Evolutionary conservation across 2,329 filamentous ascomycete genomes (phyloP).

Genomic region (Lizonia empirigonia): DNA sequence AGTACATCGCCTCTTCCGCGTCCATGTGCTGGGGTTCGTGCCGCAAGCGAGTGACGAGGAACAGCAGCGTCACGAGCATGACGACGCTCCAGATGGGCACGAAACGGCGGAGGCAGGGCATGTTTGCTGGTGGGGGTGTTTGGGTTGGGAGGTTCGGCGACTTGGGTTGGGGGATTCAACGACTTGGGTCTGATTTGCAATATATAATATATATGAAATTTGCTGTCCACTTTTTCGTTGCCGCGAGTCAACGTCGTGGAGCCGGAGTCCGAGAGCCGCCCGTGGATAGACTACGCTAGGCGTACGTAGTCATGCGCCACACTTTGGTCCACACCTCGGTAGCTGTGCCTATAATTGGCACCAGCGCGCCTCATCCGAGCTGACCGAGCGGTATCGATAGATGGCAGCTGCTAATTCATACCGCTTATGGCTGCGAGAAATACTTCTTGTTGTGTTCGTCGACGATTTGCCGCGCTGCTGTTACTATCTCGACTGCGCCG

Average conservation of each 20-base stretch:
- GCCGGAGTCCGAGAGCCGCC: constrained; percentile 13
- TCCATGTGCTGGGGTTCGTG: constrained; percentile 8
- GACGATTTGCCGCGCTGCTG: constrained; percentile 50
- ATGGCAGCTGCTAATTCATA: not conserved
- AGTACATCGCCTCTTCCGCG: constrained; percentile 9
- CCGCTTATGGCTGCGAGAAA: not conserved
- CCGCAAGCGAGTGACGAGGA: constrained; percentile 7
- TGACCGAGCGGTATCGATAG: constrained; percentile 13
- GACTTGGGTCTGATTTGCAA: too few relatives aligned
- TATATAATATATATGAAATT: constrained; percentile 21
- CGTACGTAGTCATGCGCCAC: constrained; percentile 8
- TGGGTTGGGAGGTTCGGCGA: not conserved
- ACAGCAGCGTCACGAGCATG: constrained; percentile 6
- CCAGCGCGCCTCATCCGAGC: constrained; percentile 12
- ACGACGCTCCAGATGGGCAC: constrained; percentile 15
- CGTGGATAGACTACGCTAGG: constrained; percentile 9
- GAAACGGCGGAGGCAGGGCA: constrained; percentile 17
- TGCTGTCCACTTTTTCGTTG: constrained; percentile 13
- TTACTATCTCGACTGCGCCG: constrained; percentile 53
- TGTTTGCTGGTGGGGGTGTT: not conserved
- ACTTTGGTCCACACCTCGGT: constrained; percentile 8
- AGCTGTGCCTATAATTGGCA: constrained; percentile 18
- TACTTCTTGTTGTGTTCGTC: constrained; percentile 48
- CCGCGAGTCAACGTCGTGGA: constrained; percentile 11
- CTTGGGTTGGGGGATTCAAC: too few relatives aligned